Evolutionary conservation across 2,329 filamentous ascomycete species (phyloP), one percentile per base, ranked within the genome.

Genomic region (Diaporthe citriasiana): DNA sequence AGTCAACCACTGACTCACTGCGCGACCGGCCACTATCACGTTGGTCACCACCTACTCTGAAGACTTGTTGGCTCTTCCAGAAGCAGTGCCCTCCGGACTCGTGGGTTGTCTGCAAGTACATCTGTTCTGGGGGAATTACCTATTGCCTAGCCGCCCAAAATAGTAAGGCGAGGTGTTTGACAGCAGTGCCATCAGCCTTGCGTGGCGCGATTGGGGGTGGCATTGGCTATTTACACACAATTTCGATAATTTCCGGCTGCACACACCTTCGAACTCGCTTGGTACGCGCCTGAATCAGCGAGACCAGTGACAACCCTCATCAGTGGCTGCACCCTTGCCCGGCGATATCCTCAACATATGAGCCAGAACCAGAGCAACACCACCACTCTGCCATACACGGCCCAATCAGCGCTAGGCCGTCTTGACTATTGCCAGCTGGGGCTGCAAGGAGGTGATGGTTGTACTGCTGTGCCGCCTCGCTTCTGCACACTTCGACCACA

Each of bases 241-340:
- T 73, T 71, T 73, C 74, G 74, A 68, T 70, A 73, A 75, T 75
- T 56, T 75, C 73, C 73, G 73, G 56, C 59, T 50, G 57, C 40
- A 73, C 71, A 71, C 60, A 47, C 59, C 55, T 56, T 40, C 51
- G 25, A 50, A 30, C 55, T 30, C 51, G 57, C 57, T 63, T 70
- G 70, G 73, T 72, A 66, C 42, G 50, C 55, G 27, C 27, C 51
- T 72, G 56, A 69, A 69, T 59, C 60, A 71, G 53, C 70, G 47
- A 47, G 72, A 38, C 47, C 38, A 59, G 56, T 55, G 57, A 25
- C 45, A 47, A 50, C 42, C 63, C n/a, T 53, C 63, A 53, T 15
- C 47, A 47, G n/a, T 53, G 63, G 63, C 33, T 30, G 47, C 47
- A 68, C 63, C 63, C 63, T 68, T 68, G 63, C 63, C 33, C 45